phyloP scores from a whole-genome alignment of 2,329 filamentous ascomycete species.

The Fusarium gaditjirri region DNA sequence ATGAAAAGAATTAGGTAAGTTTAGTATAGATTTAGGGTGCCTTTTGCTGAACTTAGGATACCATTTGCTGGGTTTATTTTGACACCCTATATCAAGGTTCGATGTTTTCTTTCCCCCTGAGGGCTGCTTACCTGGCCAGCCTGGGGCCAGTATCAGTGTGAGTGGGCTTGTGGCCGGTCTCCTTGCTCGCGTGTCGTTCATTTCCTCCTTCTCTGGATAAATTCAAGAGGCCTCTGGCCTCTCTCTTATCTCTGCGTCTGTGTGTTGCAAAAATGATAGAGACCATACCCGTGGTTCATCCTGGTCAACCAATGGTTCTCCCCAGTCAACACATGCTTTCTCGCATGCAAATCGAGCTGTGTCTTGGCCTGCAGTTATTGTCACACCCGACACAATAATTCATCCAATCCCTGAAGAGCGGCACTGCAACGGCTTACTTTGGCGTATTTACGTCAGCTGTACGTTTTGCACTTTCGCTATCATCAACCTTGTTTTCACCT shows the following conservation, averaged over 20 bases:
- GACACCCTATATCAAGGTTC: too few relatives aligned
- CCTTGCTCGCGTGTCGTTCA: constrained; percentile 26
- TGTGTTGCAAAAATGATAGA: background rate
- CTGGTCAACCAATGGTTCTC: constrained; percentile 32
- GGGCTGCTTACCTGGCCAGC: background rate
- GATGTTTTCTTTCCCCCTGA: too few relatives aligned
- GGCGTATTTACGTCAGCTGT: constrained; percentile 27
- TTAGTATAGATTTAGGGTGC: too few relatives aligned
- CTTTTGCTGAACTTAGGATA: too few relatives aligned
- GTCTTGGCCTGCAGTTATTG: constrained; percentile 41
- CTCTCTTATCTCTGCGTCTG: constrained; percentile 3
- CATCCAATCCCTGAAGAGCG: constrained; percentile 25
- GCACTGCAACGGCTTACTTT: constrained; percentile 25
- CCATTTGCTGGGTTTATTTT: too few relatives aligned
- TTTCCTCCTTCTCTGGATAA: constrained; percentile 17
- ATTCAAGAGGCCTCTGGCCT: constrained; percentile 30
- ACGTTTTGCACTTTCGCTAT: constrained; percentile 20
- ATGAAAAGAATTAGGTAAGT: too few relatives aligned
- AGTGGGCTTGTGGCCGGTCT: constrained; percentile 20
- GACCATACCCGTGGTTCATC: constrained; percentile 11
- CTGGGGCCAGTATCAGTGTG: constrained; percentile 19
- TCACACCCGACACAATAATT: constrained; percentile 8
- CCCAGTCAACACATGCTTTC: constrained; percentile 37
- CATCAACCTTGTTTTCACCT: constrained; percentile 33
- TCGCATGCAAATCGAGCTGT: constrained; percentile 35